Base-by-base conservation (phyloP, 192 early-diverging fungal species). In the Rhizophagus prolifer region DNA sequence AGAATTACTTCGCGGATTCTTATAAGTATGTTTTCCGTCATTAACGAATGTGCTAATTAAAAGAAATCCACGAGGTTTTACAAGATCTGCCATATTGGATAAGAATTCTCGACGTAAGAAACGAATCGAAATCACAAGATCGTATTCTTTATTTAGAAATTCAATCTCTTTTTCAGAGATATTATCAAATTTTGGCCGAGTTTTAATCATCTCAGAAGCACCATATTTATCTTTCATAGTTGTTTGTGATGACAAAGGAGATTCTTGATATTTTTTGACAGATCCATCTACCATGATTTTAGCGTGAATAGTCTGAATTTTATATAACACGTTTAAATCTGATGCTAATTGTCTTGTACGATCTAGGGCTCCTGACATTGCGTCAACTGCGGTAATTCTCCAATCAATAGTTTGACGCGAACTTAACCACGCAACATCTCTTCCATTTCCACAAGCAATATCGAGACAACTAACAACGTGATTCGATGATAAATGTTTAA, bases 41-140 rank as follows among this genome's bases (percentile, higher is more conserved):
- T 85, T 71, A 6, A 85, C 79, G 74, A 85, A 85, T 47, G 82
- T 82, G 25, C 82, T 83, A 14, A 85, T 63, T 19, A 83, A 68
- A 14, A 85, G 30, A 58, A 74, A 81, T n/a, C 84, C 84, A 8
- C 82, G 81, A 3, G 79, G 72, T 16, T 78, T 78, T 34, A 85
- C 58, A 8, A 83, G 61, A 10, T n/a, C 25, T n/a, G 74, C 67
- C 13, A 85, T 63, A 16, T 65, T 38, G 4, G n/a, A 28, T 25
- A 81, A 73, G 23, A 85, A 50, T 16, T 82, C 58, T 21, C 84
- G 64, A 4, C 46, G 34, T 16, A 85, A 41, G 36, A 83, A 85
- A 50, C 84, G 75, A 36, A 85, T 78, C 7, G 70, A 81, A 16
- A 85, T 46, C 30, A 85, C 68, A 12, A 85, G 70, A 62, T 85